Evolutionary conservation across 805 yeast genomes (phyloP).

Genomic region (Yamadazyma phyllophila): DNA sequence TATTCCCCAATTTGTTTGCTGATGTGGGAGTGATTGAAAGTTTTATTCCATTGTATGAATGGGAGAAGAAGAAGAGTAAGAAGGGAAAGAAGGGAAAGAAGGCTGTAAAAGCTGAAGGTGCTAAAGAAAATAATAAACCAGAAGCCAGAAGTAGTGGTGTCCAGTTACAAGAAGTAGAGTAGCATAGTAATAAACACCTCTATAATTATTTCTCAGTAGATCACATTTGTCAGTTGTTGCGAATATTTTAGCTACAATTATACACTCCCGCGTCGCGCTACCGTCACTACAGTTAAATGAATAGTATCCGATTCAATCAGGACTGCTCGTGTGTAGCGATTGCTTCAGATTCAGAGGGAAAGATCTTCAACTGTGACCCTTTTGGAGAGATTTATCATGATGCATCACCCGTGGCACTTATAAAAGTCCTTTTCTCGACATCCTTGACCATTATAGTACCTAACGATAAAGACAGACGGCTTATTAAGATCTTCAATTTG

Average conservation of each 20-base stretch:
- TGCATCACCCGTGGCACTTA: constrained; percentile 26
- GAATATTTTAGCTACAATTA: not conserved
- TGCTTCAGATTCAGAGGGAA: constrained; percentile 30
- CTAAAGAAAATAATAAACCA: constrained; percentile 19
- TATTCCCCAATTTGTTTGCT: constrained; percentile 92
- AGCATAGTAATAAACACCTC: not conserved
- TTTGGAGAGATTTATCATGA: constrained; percentile 40
- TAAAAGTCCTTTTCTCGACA: constrained; percentile 42
- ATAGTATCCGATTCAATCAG: constrained; percentile 41
- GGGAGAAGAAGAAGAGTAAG: constrained; percentile 54
- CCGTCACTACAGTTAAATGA: constrained; percentile 16
- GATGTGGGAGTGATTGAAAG: constrained; percentile 93
- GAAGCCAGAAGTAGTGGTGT: constrained; percentile 27
- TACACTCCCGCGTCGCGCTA: not conserved
- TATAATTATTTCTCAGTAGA: not conserved
- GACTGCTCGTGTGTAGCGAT: constrained; percentile 40
- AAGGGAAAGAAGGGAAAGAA: constrained; percentile 10
- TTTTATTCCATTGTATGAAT: constrained; percentile 85
- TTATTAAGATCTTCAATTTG: constrained; percentile 37
- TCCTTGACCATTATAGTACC: constrained; percentile 42
- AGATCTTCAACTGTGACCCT: constrained; percentile 45
- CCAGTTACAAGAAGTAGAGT: constrained; percentile 36
- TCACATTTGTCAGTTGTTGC: not conserved
- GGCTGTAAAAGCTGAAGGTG: no score
- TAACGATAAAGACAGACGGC: constrained; percentile 23